Percentiles rank a stretch among this genome's conserved stretches.
Evolutionary conservation across 2,329 filamentous ascomycete species (phyloP).

Genomic region (Cryphonectria carpinicola): DNA sequence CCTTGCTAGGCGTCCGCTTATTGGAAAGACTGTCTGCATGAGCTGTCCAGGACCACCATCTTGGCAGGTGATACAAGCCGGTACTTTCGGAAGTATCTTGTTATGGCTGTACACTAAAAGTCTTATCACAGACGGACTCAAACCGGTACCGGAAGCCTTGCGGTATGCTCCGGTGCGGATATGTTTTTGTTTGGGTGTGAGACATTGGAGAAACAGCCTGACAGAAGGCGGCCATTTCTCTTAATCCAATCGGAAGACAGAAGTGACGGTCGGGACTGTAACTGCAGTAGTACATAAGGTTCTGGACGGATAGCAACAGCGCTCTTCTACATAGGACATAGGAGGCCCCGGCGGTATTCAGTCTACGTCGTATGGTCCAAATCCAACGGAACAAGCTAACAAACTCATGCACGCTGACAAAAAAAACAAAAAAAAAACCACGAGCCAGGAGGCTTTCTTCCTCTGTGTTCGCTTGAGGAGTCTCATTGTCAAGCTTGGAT

Average conservation of each 20-base stretch:
- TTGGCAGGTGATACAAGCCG: background rate
- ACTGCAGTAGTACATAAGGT: too few relatives aligned
- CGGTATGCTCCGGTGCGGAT: background rate
- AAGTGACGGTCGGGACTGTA: background rate
- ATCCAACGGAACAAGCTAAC: background rate
- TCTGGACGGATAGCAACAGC: background rate
- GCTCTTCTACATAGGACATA: background rate
- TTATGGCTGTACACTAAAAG: background rate
- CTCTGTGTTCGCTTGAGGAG: background rate
- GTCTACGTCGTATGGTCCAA: background rate
- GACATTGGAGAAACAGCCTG: background rate
- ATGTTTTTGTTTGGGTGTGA: background rate
- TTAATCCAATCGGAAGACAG: background rate
- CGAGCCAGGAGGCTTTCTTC: background rate
- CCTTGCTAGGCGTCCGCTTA: background rate
- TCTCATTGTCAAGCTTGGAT: background rate
- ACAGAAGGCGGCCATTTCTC: background rate
- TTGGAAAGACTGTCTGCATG: background rate
- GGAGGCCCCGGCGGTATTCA: background rate
- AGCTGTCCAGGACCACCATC: background rate
- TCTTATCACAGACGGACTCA: background rate
- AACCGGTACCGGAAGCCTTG: background rate
- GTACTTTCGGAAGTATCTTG: background rate
- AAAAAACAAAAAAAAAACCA: background rate
- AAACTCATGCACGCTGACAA: background rate